These are phyloP conservation scores for Triadica sebifera DNA, from an alignment of 345 rosid genomes.

Conservation along the genomic window DNA sequence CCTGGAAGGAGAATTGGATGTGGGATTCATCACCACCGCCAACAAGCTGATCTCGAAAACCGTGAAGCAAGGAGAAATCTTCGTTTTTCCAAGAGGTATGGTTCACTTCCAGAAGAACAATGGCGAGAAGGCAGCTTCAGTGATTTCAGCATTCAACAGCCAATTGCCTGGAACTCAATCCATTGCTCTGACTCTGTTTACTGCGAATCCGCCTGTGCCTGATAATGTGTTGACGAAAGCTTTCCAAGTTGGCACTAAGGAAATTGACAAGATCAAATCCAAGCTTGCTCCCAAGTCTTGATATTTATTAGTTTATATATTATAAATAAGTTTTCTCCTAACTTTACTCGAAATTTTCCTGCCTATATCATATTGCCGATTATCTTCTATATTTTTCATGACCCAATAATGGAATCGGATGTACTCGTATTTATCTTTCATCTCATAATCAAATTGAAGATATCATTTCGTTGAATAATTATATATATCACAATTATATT, in stretches of 20 bases:
- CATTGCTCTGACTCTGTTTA: constrained; percentile 22
- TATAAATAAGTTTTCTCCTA: neutral
- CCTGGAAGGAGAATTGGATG: constrained; percentile 28
- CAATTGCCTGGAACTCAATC: constrained; percentile 34
- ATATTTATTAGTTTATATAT: neutral
- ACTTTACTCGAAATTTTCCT: neutral
- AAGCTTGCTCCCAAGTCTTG: constrained; percentile 32
- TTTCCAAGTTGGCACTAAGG: constrained; percentile 31
- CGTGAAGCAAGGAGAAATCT: constrained; percentile 18
- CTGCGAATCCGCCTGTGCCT: constrained; percentile 23
- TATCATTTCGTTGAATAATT: neutral
- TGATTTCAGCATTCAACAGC: constrained; percentile 28
- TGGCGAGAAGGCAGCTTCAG: constrained; percentile 18
- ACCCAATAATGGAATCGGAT: constrained; percentile 1
- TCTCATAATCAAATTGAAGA: neutral
- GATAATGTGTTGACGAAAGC: constrained; percentile 26
- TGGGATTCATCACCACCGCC: constrained; percentile 30
- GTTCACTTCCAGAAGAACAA: constrained; percentile 35
- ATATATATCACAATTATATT: neutral
- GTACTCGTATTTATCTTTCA: neutral
- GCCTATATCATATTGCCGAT: neutral
- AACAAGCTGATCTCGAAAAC: constrained; percentile 22
- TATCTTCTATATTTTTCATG: neutral
- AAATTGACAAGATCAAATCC: constrained; percentile 29
- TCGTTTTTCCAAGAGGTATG: constrained; percentile 29